Evolutionary conservation across 2,329 filamentous ascomycete genomes (phyloP).

Genomic region (Penicillium verrucosum): DNA sequence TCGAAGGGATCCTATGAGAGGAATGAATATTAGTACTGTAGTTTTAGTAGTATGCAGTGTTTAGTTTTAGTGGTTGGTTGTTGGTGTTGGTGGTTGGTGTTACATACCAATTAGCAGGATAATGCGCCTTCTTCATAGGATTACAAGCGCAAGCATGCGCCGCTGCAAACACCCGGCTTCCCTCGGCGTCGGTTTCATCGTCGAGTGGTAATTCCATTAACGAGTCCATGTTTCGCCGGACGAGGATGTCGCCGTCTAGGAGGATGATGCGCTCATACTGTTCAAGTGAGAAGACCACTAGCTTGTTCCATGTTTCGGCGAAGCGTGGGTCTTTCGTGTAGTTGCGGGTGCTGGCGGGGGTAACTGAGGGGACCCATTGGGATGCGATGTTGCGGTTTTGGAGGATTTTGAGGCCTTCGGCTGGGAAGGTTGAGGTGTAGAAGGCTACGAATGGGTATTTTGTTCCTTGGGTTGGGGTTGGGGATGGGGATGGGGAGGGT

Average conservation of each 20-base stretch:
- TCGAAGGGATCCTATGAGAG: slow-evolving; percentile 13
- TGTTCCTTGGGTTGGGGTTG: slow-evolving; percentile 45
- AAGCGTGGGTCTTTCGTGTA: slow-evolving; percentile 73
- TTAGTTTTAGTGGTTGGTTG: too few species aligned
- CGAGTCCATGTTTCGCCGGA: slow-evolving; percentile 77
- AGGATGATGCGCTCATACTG: slow-evolving; percentile 73
- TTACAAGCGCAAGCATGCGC: slow-evolving; percentile 83
- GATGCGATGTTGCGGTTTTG: slow-evolving; percentile 63
- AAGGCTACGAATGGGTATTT: slow-evolving; percentile 71
- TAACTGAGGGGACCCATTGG: slow-evolving; percentile 66
- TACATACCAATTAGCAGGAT: slow-evolving; percentile 64
- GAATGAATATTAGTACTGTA: slow-evolving; percentile 38
- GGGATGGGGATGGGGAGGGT: slow-evolving; percentile 13
- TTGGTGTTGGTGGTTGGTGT: too few species aligned
- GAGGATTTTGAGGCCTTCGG: slow-evolving; percentile 63
- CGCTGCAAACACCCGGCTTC: slow-evolving; percentile 65
- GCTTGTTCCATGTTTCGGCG: slow-evolving; percentile 81
- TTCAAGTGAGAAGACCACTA: slow-evolving; percentile 67
- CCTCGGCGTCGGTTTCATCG: slow-evolving; percentile 42
- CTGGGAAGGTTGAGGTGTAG: slow-evolving; percentile 70
- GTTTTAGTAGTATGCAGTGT: too few species aligned
- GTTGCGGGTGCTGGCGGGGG: slow-evolving; percentile 62
- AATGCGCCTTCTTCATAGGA: slow-evolving; percentile 69
- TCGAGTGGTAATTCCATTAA: slow-evolving; percentile 69
- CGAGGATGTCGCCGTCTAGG: slow-evolving; percentile 79